Percentiles rank a stretch among this genome's conserved stretches.
Conservation (phyloP, 192 early-diverging fungal species). For the Funneliformis mosseae region DNA sequence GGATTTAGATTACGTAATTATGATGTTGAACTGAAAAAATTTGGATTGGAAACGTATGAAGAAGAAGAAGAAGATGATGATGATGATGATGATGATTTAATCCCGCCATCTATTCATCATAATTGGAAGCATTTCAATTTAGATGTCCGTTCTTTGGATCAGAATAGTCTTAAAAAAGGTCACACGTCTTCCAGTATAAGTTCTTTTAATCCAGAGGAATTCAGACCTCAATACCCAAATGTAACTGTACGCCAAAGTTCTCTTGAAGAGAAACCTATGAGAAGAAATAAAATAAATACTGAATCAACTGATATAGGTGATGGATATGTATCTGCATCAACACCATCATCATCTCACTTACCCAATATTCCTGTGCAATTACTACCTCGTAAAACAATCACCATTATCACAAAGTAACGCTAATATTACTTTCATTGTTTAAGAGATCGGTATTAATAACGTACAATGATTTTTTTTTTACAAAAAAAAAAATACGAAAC, state of each 20-base stretch:
- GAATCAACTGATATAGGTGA: too few species aligned
- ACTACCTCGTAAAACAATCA: too few species aligned
- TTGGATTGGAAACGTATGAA: not conserved
- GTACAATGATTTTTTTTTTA: too few species aligned
- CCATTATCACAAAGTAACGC: too few species aligned
- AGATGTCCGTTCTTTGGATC: not conserved
- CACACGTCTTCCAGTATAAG: not conserved
- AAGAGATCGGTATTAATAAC: too few species aligned
- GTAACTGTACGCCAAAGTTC: not conserved
- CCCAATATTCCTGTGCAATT: too few species aligned
- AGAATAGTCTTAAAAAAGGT: not conserved
- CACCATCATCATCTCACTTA: too few species aligned
- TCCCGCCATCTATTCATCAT: not conserved
- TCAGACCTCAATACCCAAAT: not conserved
- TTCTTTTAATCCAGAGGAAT: not conserved
- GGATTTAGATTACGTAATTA: constrained; percentile 7
- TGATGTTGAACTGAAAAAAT: not conserved
- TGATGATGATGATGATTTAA: not conserved
- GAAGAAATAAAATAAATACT: not conserved
- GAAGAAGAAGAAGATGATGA: not conserved
- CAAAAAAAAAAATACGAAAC: too few species aligned
- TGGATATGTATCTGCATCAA: too few species aligned
- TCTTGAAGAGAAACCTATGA: not conserved
- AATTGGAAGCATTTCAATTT: not conserved
- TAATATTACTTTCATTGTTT: too few species aligned